Evolutionary conservation across 2,329 filamentous ascomycete species (phyloP).

Genomic region (Aspergillus aculeatus): DNA sequence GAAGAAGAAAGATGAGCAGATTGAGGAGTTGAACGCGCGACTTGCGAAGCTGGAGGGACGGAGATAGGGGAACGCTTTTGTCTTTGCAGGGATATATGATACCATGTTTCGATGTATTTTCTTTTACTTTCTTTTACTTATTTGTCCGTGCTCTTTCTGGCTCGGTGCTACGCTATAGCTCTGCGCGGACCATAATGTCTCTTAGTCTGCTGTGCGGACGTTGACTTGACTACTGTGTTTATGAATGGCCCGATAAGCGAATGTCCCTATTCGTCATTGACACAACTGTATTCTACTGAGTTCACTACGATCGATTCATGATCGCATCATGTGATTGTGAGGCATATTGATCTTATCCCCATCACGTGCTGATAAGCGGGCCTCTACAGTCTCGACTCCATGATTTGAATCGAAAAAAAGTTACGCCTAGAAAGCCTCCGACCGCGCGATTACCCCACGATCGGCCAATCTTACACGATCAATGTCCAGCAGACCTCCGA

Average conservation of each 20-base stretch:
- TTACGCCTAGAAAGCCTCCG: background rate
- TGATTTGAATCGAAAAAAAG: background rate
- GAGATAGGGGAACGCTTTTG: constrained; percentile 42
- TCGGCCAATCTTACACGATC: background rate
- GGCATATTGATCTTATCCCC: constrained; percentile 6
- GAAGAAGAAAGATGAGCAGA: constrained; percentile 63
- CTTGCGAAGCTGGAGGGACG: constrained; percentile 59
- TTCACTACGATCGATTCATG: too few relatives aligned
- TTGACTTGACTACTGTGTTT: background rate
- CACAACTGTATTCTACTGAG: too few relatives aligned
- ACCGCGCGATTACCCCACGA: background rate
- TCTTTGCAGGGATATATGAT: constrained; percentile 28
- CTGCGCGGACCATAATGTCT: background rate
- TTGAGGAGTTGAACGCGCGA: constrained; percentile 65
- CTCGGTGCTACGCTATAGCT: background rate
- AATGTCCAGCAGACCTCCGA: background rate
- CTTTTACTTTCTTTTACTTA: background rate
- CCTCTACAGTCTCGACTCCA: background rate
- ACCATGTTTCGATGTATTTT: constrained; percentile 1
- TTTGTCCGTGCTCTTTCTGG: background rate
- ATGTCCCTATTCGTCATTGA: too few relatives aligned
- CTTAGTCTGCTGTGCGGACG: constrained; percentile 3
- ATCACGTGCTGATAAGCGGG: constrained; percentile 14
- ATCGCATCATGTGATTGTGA: background rate
- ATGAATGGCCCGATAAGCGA: background rate